phyloP scores from a whole-genome alignment of 768 basidiomycete species.

The Mycena galericulata region DNA sequence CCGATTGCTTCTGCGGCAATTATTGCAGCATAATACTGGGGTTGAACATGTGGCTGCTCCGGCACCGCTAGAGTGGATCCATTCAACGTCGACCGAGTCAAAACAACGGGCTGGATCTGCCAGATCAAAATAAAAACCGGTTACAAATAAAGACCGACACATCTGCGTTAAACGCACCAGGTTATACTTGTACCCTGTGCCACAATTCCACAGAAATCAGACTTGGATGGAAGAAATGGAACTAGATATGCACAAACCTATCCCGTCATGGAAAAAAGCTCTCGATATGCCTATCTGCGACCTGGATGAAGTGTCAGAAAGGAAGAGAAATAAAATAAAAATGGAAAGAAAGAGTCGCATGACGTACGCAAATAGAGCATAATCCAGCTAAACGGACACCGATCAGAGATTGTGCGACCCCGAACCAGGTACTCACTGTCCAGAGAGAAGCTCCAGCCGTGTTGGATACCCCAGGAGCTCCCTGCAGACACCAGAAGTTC shows the following conservation, averaged over 20 bases:
- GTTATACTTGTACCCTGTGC: conserved; percentile 79
- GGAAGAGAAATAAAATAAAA: no score
- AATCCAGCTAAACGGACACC: conserved; percentile 56
- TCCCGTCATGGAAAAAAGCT: conserved; percentile 73
- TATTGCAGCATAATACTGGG: conserved; percentile 74
- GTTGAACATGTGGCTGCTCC: conserved; percentile 70
- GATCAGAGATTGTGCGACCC: background rate
- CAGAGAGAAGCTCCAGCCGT: conserved; percentile 79
- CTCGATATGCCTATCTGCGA: conserved; percentile 65
- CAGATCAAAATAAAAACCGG: background rate
- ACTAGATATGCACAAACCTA: conserved; percentile 56
- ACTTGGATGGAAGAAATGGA: no score
- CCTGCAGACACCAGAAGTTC: conserved; percentile 39
- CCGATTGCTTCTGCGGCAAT: conserved; percentile 71
- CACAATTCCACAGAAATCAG: conserved; percentile 37
- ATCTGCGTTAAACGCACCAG: conserved; percentile 53
- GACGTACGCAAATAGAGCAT: conserved; percentile 64
- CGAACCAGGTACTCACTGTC: conserved; percentile 44
- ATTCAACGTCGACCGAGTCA: conserved; percentile 69
- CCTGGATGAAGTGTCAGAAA: conserved; percentile 33
- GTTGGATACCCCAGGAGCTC: conserved; percentile 71
- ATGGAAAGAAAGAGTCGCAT: no score
- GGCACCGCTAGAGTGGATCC: conserved; percentile 63
- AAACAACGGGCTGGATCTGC: conserved; percentile 72
- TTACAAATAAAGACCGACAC: background rate